Percentiles rank a stretch among this genome's conserved stretches.
These are phyloP conservation scores for Aspergillus candidus DNA, from an alignment of 2,329 filamentous ascomycete genomes.

Conservation along the genomic window DNA sequence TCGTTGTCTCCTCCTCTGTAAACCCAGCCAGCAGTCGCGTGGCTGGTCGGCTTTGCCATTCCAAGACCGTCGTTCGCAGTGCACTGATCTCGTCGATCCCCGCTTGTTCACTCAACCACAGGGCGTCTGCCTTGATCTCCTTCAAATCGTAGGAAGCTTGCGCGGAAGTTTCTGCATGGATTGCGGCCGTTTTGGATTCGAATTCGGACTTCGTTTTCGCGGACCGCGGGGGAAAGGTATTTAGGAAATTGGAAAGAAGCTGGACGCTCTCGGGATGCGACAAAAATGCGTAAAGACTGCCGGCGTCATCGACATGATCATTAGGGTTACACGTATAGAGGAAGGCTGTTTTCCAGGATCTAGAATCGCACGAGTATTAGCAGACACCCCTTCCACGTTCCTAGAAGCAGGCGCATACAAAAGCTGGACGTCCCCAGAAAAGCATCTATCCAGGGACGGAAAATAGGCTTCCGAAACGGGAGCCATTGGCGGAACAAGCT, in stretches of 20 bases:
- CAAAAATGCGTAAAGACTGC: slow-evolving; percentile 63
- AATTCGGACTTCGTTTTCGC: slow-evolving; percentile 64
- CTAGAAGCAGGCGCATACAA: slow-evolving; percentile 50
- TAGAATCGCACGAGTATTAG: slow-evolving; percentile 37
- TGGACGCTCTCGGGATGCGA: slow-evolving; percentile 61
- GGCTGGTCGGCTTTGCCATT: slow-evolving; percentile 77
- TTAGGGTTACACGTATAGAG: slow-evolving; percentile 43
- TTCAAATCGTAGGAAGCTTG: slow-evolving; percentile 66
- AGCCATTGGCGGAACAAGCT: slow-evolving; percentile 53
- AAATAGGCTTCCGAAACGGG: slow-evolving; percentile 69
- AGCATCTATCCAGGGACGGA: slow-evolving; percentile 76
- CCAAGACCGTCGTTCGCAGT: slow-evolving; percentile 70
- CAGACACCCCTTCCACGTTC: slow-evolving; percentile 1
- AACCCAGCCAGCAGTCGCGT: slow-evolving; percentile 64
- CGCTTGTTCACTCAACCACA: slow-evolving; percentile 76
- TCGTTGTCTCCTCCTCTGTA: slow-evolving; percentile 70
- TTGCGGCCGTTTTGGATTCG: slow-evolving; percentile 78
- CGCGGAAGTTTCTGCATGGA: slow-evolving; percentile 67
- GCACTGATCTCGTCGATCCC: slow-evolving; percentile 76
- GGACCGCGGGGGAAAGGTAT: slow-evolving; percentile 59
- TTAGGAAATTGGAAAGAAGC: slow-evolving; percentile 62
- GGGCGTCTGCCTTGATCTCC: slow-evolving; percentile 73
- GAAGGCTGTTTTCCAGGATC: slow-evolving; percentile 54
- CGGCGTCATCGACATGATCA: slow-evolving; percentile 46
- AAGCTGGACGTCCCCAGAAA: slow-evolving; percentile 72